phyloP scores from a whole-genome alignment of 1,139 yeast genomes.

The Protomyces gravidus region DNA sequence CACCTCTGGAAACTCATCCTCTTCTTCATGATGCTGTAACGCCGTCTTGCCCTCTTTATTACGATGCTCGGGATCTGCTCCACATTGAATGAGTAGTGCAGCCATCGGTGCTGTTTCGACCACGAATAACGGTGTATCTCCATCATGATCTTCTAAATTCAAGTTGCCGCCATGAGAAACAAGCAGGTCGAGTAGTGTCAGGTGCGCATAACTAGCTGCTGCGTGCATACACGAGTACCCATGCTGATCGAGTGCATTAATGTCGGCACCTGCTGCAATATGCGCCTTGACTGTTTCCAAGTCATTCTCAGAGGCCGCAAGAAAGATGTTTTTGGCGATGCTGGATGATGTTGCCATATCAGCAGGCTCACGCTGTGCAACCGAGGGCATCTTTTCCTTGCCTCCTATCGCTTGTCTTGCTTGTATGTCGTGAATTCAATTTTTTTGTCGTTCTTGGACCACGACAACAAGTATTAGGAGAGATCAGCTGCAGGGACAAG shows the following conservation, averaged over 20 bases:
- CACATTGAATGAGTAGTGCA: slow-evolving; percentile 52
- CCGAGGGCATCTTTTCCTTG: slow-evolving; percentile 11
- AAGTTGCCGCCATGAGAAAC: slow-evolving; percentile 68
- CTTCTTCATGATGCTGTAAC: slow-evolving; percentile 15
- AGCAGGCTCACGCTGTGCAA: neutral
- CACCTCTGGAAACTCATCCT: slow-evolving; percentile 30
- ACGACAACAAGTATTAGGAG: neutral
- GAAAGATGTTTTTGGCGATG: slow-evolving; percentile 17
- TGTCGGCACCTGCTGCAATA: slow-evolving; percentile 26
- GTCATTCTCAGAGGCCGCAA: slow-evolving; percentile 30
- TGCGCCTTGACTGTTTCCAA: slow-evolving; percentile 16
- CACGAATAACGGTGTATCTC: slow-evolving; percentile 93
- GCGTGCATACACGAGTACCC: slow-evolving; percentile 31
- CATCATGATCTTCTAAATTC: slow-evolving; percentile 77
- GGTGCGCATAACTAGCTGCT: slow-evolving; percentile 46
- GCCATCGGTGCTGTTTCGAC: slow-evolving; percentile 71
- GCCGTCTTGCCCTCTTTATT: slow-evolving; percentile 26
- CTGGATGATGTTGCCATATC: neutral
- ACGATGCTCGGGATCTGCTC: slow-evolving; percentile 26
- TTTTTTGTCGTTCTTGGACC: neutral
- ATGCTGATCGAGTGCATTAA: slow-evolving; percentile 19
- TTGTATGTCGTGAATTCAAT: neutral
- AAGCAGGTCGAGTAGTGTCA: slow-evolving; percentile 58
- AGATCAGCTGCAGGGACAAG: neutral
- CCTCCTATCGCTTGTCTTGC: neutral